Evolutionary conservation across 805 yeast genomes (phyloP).

Genomic region (Yamadazyma sp.): DNA sequence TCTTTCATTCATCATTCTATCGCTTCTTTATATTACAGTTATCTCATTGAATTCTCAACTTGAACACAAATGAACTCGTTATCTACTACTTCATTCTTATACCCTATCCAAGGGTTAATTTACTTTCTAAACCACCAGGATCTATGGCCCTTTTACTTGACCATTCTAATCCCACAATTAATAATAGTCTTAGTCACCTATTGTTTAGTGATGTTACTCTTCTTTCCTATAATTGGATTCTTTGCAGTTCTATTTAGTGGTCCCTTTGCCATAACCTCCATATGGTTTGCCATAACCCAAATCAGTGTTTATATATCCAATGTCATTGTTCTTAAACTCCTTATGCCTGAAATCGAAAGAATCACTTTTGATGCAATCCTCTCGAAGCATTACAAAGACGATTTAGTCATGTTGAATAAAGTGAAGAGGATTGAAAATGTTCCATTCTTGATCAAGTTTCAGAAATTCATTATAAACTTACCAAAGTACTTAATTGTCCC

Average conservation of each 20-base stretch:
- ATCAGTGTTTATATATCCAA: conserved; percentile 41
- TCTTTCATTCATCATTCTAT: no score
- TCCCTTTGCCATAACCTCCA: conserved; percentile 48
- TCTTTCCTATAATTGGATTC: conserved; percentile 46
- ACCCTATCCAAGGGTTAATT: conserved; percentile 32
- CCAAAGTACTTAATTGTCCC: conserved; percentile 41
- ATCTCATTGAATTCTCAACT: no score
- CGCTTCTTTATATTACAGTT: no score
- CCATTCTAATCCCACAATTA: conserved; percentile 45
- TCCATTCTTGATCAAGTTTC: conserved; percentile 28
- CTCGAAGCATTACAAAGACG: conserved; percentile 43
- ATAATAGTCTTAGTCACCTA: conserved; percentile 36
- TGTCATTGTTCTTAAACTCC: conserved; percentile 36
- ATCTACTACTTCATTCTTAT: no score
- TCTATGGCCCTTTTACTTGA: conserved; percentile 46
- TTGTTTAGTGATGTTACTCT: conserved; percentile 28
- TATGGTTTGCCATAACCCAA: conserved; percentile 44
- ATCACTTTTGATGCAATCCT: conserved; percentile 48
- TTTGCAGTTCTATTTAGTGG: conserved; percentile 44
- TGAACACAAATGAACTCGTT: no score
- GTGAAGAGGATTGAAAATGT: conserved; percentile 27
- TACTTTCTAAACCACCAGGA: conserved; percentile 40
- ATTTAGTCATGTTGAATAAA: conserved; percentile 40
- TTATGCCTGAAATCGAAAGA: conserved; percentile 48
- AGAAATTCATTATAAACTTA: conserved; percentile 24